Base-by-base conservation (phyloP, 331 rosid genomes). In the Arachis monticola region DNA sequence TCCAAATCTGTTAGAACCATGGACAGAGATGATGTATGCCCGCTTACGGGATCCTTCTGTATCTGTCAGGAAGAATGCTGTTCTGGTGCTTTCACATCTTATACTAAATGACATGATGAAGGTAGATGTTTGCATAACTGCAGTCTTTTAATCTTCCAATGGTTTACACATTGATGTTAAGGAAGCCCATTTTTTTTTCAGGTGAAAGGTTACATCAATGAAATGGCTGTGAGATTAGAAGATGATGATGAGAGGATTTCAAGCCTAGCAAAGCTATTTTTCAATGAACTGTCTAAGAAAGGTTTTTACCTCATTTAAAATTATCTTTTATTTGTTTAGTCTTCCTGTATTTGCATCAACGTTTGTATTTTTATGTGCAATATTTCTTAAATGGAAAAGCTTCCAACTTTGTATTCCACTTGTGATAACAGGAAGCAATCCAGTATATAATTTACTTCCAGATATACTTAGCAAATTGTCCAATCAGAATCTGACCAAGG, bases 101-200 rank as follows among this genome's bases (percentile, higher is more conserved):
- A 92, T 92, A 77, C 84, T 94, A 78, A 94, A 94, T 79, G 97
- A 94, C 80, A 94, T 94, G 99, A 94, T 94, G 99, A 94, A 94
- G 99, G 99, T 94, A 75, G 62, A 56, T 47, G 52, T 56, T 55
- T 22, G 6, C 60, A 7, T 5, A 14, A 5, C 60, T 55, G 7
- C 60, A 55, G 14, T 31, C 30, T 73, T 67, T 80, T 57, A 57
- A 27, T 79, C 75, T 69, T 50, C 17, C 61, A n/a, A 63, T 74
- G 80, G n/a, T 3, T 64, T 45, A 55, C 53, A 73, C 69, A 57
- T 85, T 83, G 69, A 88, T 77, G 62, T 75, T 58, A 60, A 88
- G 75, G 62, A 73, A 61, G 57, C 31, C 60, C 17, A 71, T 79
- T 73, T 61, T 70, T 78, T 38, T 60, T 78, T 72, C 82, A 94